Conservation (phyloP, 257 asterid genomes). For the Coffea canephora region DNA sequence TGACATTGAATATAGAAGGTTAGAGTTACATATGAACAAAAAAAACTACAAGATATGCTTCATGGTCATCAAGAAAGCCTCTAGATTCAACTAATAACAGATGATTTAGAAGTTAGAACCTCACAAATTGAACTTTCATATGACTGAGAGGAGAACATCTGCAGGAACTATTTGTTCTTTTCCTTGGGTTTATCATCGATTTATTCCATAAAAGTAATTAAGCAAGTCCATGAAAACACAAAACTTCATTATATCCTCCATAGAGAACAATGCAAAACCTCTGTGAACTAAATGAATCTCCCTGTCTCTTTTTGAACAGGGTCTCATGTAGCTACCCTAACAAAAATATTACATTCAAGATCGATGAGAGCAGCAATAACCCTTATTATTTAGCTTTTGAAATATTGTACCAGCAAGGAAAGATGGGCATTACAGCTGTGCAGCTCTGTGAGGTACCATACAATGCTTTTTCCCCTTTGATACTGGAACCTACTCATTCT, state of each 20-base stretch:
- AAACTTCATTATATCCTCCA: not conserved
- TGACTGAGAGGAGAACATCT: not conserved
- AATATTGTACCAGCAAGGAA: constrained; percentile 79
- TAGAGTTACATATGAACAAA: not conserved
- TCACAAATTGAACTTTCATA: not conserved
- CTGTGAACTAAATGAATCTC: not conserved
- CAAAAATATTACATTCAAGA: constrained; percentile 64
- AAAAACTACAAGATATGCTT: constrained; percentile 1
- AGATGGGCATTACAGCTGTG: constrained; percentile 66
- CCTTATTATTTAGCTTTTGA: constrained; percentile 79
- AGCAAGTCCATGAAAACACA: not conserved
- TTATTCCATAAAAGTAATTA: not conserved
- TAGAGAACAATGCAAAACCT: not conserved
- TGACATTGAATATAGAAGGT: constrained; percentile 67
- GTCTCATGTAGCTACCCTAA: constrained; percentile 73
- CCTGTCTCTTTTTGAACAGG: constrained; percentile 34
- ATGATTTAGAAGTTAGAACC: not conserved
- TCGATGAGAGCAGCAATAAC: constrained; percentile 63
- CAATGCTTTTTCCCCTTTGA: not conserved
- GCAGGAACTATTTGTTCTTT: not conserved
- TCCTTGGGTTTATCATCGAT: not conserved
- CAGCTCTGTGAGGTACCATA: constrained; percentile 74
- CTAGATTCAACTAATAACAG: not conserved
- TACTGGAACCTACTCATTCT: not conserved
- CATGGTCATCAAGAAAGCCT: not conserved